These are phyloP conservation scores for Yueomyces sp. DNA, from an alignment of 805 yeast species.

Conservation along the genomic window DNA sequence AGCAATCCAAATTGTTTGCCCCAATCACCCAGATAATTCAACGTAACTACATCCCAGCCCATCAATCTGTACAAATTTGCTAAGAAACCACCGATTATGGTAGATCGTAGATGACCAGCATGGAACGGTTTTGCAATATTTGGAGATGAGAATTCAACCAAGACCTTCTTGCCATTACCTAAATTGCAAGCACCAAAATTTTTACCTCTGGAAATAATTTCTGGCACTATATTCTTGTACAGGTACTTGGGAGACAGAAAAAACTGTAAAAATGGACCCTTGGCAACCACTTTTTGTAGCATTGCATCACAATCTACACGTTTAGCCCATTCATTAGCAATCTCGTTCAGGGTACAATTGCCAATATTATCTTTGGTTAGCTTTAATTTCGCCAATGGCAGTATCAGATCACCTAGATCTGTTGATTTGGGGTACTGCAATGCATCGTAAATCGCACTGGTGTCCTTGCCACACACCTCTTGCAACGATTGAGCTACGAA, in stretches of 20 bases:
- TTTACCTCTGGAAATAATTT: constrained; percentile 25
- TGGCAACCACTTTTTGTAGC: constrained; percentile 57
- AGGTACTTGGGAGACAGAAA: constrained; percentile 60
- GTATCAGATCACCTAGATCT: constrained; percentile 60
- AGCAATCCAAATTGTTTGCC: constrained; percentile 95
- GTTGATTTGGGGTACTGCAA: background rate
- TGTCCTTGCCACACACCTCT: constrained; percentile 58
- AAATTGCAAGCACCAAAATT: constrained; percentile 60
- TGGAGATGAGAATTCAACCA: constrained; percentile 91
- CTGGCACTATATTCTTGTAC: constrained; percentile 51
- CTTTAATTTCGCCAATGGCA: constrained; percentile 86
- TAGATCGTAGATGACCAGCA: constrained; percentile 94
- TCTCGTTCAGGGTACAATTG: constrained; percentile 15
- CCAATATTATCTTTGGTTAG: constrained; percentile 71
- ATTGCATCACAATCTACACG: constrained; percentile 61
- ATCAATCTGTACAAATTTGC: constrained; percentile 77
- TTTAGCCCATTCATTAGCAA: constrained; percentile 65
- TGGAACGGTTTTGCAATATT: constrained; percentile 98
- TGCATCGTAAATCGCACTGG: constrained; percentile 60
- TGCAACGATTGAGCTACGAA: constrained; percentile 71
- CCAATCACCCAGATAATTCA: constrained; percentile 97
- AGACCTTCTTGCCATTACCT: constrained; percentile 55
- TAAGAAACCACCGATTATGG: constrained; percentile 92
- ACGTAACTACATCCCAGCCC: constrained; percentile 81
- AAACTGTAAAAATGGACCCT: constrained; percentile 86